A percentile compares a stretch with the other conserved stretches of the same genome.
These are phyloP conservation scores for Endogone sp. DNA, from an alignment of 192 early-diverging fungal genomes.

Conservation along the genomic window DNA sequence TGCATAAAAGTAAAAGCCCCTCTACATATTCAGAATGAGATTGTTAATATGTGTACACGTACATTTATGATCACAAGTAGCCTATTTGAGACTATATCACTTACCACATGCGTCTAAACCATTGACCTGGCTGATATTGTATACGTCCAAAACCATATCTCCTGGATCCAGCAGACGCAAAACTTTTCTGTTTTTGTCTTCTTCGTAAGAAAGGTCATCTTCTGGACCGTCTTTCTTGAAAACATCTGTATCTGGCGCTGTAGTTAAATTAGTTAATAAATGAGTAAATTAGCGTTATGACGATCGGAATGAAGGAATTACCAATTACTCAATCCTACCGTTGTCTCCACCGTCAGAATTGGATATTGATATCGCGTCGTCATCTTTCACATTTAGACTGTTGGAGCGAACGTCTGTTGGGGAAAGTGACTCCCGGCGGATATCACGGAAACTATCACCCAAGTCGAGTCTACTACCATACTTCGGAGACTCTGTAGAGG, in stretches of 20 bases:
- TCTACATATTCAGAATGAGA: conserved; percentile 33
- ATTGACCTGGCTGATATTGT: conserved; percentile 61
- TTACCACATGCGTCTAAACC: conserved; percentile 68
- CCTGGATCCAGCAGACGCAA: conserved; percentile 61
- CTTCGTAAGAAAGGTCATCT: conserved; percentile 50
- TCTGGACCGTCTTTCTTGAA: conserved; percentile 32
- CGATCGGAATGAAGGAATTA: background rate
- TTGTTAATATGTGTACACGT: background rate
- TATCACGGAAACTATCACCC: background rate
- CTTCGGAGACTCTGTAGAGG: background rate
- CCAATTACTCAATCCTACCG: no score
- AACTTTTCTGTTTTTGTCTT: conserved; percentile 70
- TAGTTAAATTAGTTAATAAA: no score
- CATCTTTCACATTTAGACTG: background rate
- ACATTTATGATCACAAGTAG: conserved; percentile 9
- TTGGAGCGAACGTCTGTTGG: background rate
- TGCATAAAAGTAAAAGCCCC: conserved; percentile 63
- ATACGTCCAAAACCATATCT: conserved; percentile 66
- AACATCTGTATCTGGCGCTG: conserved; percentile 15
- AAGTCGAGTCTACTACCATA: background rate
- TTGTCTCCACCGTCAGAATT: background rate
- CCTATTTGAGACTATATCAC: conserved; percentile 3
- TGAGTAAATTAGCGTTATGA: no score
- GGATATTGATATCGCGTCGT: background rate
- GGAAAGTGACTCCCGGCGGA: background rate